Base-by-base conservation (phyloP, 2,329 filamentous ascomycete species). In the Alternaria angustiovoidea region DNA sequence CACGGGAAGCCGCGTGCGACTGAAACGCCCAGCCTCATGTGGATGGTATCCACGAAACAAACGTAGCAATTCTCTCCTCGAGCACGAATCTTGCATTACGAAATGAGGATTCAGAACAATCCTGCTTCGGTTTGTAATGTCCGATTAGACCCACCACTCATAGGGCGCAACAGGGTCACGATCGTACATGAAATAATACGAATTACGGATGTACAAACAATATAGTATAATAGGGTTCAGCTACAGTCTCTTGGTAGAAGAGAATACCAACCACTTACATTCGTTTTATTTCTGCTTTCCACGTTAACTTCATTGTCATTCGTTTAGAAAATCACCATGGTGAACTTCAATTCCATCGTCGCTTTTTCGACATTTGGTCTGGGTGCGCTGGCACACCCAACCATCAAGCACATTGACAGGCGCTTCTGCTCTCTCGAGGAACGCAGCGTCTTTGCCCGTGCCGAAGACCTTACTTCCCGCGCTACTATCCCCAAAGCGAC, bases 361-460 rank as follows among this genome's bases (percentile, higher is more conserved):
- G 58, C 63, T 34, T 41, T 61, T 60, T 64, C 61, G 38, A 60
- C 58, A 28, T 42, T 66, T n/a, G 62, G 59, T 38, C 38, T 64
- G 62, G 61, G 65, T 64, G 67, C 47, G 60, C 63, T 69, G 61
- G 67, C 65, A 58, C 68, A 70, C 52, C 68, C 68, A 42, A 67
- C 63, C 62, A 68, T 67, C 52, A 71, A 71, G 55, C 66, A 69
- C 39, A 68, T 69, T 51, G 65, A 67, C 56, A 63, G 61, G 42
- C 70, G 66, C 26, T 63, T 68, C 42, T 71, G 65, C 28, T 59
- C 66, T 11, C 30, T 65, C 16, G 59, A 67, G 20, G 58, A 70
- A 20, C 64, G 61, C 30, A 63, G 43, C 22, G 39, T 67, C 34
- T 66, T 71, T 39, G 55, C 56, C 11, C 65, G 63, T 56, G 32